Evolutionary conservation across 2,329 filamentous ascomycete genomes (phyloP), one percentile per base, ranked within the genome.

Genomic region (Mollisiaceae sp.): DNA sequence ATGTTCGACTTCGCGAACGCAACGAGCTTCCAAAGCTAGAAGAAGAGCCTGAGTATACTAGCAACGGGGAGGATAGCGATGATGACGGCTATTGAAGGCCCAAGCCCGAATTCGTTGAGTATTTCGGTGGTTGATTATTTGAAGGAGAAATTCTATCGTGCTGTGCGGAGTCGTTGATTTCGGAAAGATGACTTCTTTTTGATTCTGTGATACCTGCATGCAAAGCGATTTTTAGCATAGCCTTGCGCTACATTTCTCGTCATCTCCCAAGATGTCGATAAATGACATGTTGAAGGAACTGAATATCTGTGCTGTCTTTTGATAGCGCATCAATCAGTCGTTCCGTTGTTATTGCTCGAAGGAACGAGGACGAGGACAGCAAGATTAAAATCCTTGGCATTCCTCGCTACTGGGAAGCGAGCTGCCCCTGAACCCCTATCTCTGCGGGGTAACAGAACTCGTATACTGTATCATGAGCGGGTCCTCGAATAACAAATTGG

Each of bases 351-450:
- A n/a, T n/a, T n/a, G n/a, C n/a, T n/a, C n/a, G 41, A 11, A 5
- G 41, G 9, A 15, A 45, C 4, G 41, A 45, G 41, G 43, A 45
- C 4, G 43, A 12, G 43, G n/a, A 8, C 3, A 9, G 14, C 14
- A 45, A 50, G 45, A 50, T 20, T 5, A 22, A 24, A 22, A 6
- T 20, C 22, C n/a, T 50, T 22, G 45, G 45, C 45, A 50, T 50
- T 50, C 45, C n/a, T 50, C 45, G 45, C 45, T 50, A 50, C n/a
- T 4, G 45, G n/a, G 45, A 22, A 50, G n/a, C 45, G 45, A 50
- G 45, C 45, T 22, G 20, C 45, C 45, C 45, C 45, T 50, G n/a
- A 50, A n/a, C n/a, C 45, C 43, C 45, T 50, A 43, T 43, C 3
- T 43, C 4, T 43, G 41, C 41, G 14, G 14, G 41, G 41, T 43